Conservation (phyloP, 2,329 filamentous ascomycete genomes). For the Fusarium armeniacum region DNA sequence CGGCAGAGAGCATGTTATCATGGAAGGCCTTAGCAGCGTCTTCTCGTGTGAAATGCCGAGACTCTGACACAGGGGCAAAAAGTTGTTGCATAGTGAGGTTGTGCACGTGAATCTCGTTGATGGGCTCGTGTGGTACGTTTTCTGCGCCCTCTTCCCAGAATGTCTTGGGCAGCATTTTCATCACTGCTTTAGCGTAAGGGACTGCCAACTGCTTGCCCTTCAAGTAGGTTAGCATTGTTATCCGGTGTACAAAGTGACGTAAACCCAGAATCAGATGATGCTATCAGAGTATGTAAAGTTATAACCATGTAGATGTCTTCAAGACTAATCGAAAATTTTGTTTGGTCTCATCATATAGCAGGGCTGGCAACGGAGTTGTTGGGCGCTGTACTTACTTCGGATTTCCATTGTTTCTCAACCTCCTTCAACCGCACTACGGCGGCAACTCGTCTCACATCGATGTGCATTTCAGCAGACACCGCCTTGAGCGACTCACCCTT, state of each 20-base stretch:
- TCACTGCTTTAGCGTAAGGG: slow-evolving; percentile 82
- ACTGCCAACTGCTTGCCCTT: slow-evolving; percentile 83
- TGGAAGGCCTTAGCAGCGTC: slow-evolving; percentile 77
- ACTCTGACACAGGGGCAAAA: slow-evolving; percentile 75
- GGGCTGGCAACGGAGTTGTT: slow-evolving; percentile 3
- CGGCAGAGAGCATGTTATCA: slow-evolving; percentile 70
- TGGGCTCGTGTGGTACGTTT: slow-evolving; percentile 66
- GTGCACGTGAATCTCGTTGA: slow-evolving; percentile 76
- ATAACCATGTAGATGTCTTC: slow-evolving; percentile 95
- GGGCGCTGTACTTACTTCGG: slow-evolving; percentile 72
- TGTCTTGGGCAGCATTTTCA: slow-evolving; percentile 84
- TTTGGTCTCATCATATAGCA: slow-evolving; percentile 71
- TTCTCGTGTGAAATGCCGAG: slow-evolving; percentile 72
- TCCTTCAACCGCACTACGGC: slow-evolving; percentile 89
- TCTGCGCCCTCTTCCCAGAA: slow-evolving; percentile 66
- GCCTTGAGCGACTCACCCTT: slow-evolving; percentile 77
- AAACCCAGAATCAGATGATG: slow-evolving; percentile 26
- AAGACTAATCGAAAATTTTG: slow-evolving; percentile 99
- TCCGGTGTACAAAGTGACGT: not conserved
- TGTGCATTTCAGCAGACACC: slow-evolving; percentile 81
- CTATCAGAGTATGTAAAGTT: slow-evolving; percentile 56
- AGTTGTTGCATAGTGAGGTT: slow-evolving; percentile 72
- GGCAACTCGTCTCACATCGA: slow-evolving; percentile 87
- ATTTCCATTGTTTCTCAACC: slow-evolving; percentile 82
- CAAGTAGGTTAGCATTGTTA: slow-evolving; percentile 44